Evolutionary conservation across 441 rosid species (phyloP).

Genomic region (Cnidoscolus chayamansa): DNA sequence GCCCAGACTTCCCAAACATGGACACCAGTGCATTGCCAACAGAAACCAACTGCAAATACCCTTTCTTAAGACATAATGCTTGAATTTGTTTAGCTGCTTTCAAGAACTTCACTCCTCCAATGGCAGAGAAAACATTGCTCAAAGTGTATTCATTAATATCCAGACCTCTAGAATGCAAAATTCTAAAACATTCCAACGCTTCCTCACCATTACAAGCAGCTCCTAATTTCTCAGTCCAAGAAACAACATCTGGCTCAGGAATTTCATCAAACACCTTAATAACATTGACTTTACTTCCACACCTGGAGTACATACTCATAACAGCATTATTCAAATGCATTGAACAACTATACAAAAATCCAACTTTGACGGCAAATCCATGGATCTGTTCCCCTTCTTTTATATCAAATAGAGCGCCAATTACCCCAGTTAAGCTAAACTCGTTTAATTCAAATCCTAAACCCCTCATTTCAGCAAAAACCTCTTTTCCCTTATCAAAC

Average conservation of each 20-base stretch:
- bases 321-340: conserved; percentile 38
- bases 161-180: conserved; percentile 20
- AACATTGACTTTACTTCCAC: conserved; percentile 28
- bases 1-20: conserved; percentile 33
- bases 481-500: conserved; percentile 29
- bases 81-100: conserved; percentile 37
- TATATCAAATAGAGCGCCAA: conserved; percentile 33
- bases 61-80: conserved; percentile 34
- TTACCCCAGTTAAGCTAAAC: conserved; percentile 33
- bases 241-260: conserved; percentile 37
- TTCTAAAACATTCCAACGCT: conserved; percentile 29
- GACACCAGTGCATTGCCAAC: conserved; percentile 37
- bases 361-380: conserved; percentile 35
- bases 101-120: conserved; percentile 25
- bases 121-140: conserved; percentile 30
- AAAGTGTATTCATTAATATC: conserved; percentile 33
- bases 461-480: conserved; percentile 30
- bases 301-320: conserved; percentile 34
- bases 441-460: conserved; percentile 38
- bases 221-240: conserved; percentile 43
- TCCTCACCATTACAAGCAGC: conserved; percentile 34
- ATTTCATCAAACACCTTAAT: conserved; percentile 40
- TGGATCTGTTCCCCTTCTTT: conserved; percentile 41
- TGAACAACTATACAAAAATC: conserved; percentile 31
- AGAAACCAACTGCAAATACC: conserved; percentile 28